Percentiles rank a stretch among this genome's conserved stretches.
These are phyloP conservation scores for Botryotinia narcissicola DNA, from an alignment of 2,329 filamentous ascomycete species.

Conservation along the genomic window DNA sequence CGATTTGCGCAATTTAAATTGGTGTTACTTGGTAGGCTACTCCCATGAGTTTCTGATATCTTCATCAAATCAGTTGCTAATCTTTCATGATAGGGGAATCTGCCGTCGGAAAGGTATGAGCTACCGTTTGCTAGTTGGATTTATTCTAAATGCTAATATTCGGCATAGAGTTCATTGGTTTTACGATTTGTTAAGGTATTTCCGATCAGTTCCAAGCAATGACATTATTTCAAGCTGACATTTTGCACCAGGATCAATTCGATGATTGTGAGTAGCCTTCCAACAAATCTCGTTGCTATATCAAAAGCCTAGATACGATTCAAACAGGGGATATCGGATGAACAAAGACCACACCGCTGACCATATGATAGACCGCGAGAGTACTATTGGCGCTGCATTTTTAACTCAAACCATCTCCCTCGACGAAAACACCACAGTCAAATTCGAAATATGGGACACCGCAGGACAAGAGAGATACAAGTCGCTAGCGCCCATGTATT, in stretches of 20 bases:
- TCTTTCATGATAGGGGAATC: conserved; percentile 72
- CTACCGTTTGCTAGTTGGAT: conserved; percentile 4
- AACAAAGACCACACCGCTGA: conserved; percentile 13
- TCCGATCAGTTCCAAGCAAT: conserved; percentile 17
- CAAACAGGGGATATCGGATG: not conserved
- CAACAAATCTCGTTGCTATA: not conserved
- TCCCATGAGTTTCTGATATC: not conserved
- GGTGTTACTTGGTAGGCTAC: conserved; percentile 79
- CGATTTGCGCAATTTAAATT: conserved; percentile 99
- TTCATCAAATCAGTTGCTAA: conserved; percentile 40
- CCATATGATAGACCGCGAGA: conserved; percentile 29
- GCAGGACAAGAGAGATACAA: conserved; percentile 99
- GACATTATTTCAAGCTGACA: conserved; percentile 12
- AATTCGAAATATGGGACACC: conserved; percentile 99
- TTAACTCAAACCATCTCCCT: conserved; percentile 98
- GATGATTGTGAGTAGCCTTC: conserved; percentile 57
- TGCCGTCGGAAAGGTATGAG: conserved; percentile 88
- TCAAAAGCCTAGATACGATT: not conserved
- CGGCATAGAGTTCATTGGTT: conserved; percentile 83
- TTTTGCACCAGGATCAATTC: conserved; percentile 79
- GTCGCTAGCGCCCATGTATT: conserved; percentile 99
- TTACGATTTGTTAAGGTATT: conserved; percentile 95
- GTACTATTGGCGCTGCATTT: conserved; percentile 73
- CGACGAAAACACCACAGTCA: conserved; percentile 96
- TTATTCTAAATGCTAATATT: conserved; percentile 26